These are phyloP conservation scores for Pisolithus tinctorius DNA, from an alignment of 768 basidiomycete genomes.

Conservation along the genomic window DNA sequence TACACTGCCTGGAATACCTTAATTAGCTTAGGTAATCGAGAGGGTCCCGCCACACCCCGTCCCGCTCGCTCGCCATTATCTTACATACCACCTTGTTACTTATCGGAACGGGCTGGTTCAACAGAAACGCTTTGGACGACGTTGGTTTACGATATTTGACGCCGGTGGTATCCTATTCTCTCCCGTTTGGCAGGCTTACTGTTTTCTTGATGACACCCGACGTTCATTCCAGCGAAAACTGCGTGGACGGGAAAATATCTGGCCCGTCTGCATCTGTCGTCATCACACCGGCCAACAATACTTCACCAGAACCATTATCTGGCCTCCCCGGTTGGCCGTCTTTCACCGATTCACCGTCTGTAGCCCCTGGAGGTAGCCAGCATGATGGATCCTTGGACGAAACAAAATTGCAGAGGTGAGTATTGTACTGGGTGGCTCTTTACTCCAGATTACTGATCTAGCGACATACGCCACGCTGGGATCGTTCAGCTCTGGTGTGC, in stretches of 20 bases:
- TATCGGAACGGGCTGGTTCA: too few species aligned
- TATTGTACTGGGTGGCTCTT: background rate
- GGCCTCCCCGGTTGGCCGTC: slow-evolving; percentile 13
- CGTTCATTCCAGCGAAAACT: background rate
- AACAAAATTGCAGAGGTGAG: slow-evolving; percentile 11
- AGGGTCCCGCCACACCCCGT: too few species aligned
- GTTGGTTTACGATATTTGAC: background rate
- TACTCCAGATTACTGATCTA: background rate
- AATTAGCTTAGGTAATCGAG: too few species aligned
- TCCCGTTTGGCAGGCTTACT: background rate
- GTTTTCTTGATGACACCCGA: background rate
- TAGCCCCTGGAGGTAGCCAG: slow-evolving; percentile 12
- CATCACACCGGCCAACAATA: slow-evolving; percentile 9
- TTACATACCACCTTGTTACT: too few species aligned
- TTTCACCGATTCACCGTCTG: slow-evolving; percentile 7
- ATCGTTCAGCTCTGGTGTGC: slow-evolving; percentile 9
- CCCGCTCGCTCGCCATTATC: too few species aligned
- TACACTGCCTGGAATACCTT: too few species aligned
- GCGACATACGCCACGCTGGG: background rate
- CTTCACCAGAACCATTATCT: slow-evolving; percentile 5
- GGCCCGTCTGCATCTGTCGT: slow-evolving; percentile 5
- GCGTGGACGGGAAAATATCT: slow-evolving; percentile 1
- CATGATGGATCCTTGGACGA: slow-evolving; percentile 3
- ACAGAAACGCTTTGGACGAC: too few species aligned
- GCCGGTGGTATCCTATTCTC: background rate